These are phyloP conservation scores for Phoma sp. DNA, from an alignment of 2,329 filamentous ascomycete species.

Conservation along the genomic window DNA sequence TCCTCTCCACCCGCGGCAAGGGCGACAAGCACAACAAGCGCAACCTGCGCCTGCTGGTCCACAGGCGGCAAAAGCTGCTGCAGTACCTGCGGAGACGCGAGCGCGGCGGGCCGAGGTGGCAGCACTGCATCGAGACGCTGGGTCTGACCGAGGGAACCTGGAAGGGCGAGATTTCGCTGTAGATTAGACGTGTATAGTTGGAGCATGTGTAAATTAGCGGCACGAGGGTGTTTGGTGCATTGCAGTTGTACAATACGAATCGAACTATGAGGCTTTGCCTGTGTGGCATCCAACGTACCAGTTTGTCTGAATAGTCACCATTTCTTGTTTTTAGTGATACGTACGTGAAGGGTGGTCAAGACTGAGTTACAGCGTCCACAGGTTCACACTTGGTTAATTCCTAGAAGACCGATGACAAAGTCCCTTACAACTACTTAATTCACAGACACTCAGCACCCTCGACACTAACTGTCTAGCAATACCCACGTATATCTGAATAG, in stretches of 20 bases:
- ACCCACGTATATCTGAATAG: too few relatives aligned
- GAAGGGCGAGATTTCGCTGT: constrained; percentile 86
- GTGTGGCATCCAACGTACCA: too few relatives aligned
- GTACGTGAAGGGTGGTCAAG: too few relatives aligned
- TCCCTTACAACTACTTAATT: too few relatives aligned
- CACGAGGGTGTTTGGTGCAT: constrained; percentile 1
- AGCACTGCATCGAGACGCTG: constrained; percentile 81
- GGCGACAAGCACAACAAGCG: constrained; percentile 95
- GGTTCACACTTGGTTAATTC: too few relatives aligned
- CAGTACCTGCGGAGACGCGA: constrained; percentile 89
- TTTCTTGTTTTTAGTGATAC: too few relatives aligned
- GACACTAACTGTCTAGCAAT: too few relatives aligned
- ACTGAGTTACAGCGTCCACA: too few relatives aligned
- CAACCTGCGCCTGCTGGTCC: constrained; percentile 83
- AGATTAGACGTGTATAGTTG: constrained; percentile 34
- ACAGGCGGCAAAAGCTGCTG: constrained; percentile 87
- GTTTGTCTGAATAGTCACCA: too few relatives aligned
- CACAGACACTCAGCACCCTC: too few relatives aligned
- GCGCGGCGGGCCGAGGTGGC: constrained; percentile 88
- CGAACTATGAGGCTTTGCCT: not conserved
- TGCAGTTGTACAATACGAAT: constrained; percentile 13
- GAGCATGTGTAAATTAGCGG: constrained; percentile 12
- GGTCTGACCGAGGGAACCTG: constrained; percentile 88
- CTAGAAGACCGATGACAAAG: too few relatives aligned
- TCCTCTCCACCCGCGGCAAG: constrained; percentile 73